Evolutionary conservation across 2,329 filamentous ascomycete species (phyloP).

Genomic region (Didymella glomerata): DNA sequence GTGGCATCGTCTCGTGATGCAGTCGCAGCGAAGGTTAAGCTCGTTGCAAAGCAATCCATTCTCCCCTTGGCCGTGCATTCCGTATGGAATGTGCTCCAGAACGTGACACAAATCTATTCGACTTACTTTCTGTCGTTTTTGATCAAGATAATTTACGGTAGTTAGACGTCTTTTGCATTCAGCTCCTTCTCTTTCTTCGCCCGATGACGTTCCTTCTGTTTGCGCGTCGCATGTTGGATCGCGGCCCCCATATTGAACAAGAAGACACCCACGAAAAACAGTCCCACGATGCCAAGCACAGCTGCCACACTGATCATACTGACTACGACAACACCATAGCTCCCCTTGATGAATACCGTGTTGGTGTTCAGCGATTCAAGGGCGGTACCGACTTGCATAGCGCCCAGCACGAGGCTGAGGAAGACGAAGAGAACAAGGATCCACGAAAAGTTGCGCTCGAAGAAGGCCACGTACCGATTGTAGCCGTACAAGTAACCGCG

Average conservation of each 20-base stretch:
- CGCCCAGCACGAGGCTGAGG: constrained; percentile 48
- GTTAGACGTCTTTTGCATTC: background rate
- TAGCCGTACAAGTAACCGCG: constrained; percentile 52
- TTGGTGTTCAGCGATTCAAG: constrained; percentile 37
- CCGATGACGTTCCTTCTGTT: constrained; percentile 46
- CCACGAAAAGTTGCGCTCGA: constrained; percentile 51
- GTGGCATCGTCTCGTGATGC: too few relatives aligned
- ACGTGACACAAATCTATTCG: too few relatives aligned
- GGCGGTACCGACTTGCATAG: constrained; percentile 50
- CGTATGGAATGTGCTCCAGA: too few relatives aligned
- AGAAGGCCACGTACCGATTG: constrained; percentile 52
- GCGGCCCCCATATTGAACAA: constrained; percentile 49
- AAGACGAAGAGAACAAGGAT: constrained; percentile 51
- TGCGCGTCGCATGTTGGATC: constrained; percentile 43
- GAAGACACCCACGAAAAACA: constrained; percentile 45
- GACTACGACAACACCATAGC: constrained; percentile 48
- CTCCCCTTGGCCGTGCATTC: too few relatives aligned
- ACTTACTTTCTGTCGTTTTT: too few relatives aligned
- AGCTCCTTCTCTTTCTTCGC: constrained; percentile 16
- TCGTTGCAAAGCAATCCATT: too few relatives aligned
- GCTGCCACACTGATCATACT: constrained; percentile 45
- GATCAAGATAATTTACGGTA: too few relatives aligned
- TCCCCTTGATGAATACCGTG: constrained; percentile 35
- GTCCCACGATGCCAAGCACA: constrained; percentile 37
- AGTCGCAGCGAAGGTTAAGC: too few relatives aligned